Evolutionary conservation across 371 early-diverging fungal genomes (phyloP).

Genomic region (Smittium culicis): DNA sequence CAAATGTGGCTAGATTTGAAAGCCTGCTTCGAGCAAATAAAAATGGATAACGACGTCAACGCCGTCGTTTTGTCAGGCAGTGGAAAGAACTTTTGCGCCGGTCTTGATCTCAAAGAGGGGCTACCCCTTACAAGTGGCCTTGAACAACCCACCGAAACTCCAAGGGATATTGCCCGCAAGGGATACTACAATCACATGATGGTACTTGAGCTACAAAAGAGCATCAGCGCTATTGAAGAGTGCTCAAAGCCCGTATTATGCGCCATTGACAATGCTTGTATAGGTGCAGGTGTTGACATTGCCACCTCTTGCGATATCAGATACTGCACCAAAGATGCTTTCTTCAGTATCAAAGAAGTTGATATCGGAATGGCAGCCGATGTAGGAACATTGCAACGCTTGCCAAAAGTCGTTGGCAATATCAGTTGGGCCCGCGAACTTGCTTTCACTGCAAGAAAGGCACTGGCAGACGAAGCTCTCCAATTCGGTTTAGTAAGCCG

Average conservation of each 20-base stretch:
- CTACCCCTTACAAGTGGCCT: background rate
- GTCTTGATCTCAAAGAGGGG: constrained; percentile 61
- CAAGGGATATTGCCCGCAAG: constrained; percentile 38
- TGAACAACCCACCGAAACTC: constrained; percentile 2
- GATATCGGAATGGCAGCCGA: constrained; percentile 84
- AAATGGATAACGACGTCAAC: constrained; percentile 46
- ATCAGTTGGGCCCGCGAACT: constrained; percentile 78
- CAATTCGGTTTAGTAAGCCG: constrained; percentile 63
- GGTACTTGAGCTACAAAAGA: constrained; percentile 44
- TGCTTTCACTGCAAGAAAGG: constrained; percentile 66
- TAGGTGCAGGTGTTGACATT: constrained; percentile 83
- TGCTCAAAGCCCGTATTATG: constrained; percentile 82
- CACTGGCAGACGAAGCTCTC: constrained; percentile 65
- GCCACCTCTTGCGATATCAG: constrained; percentile 87
- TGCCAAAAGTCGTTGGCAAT: constrained; percentile 88
- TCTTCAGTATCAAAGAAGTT: constrained; percentile 80
- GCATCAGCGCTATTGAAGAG: constrained; percentile 58
- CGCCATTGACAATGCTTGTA: constrained; percentile 72
- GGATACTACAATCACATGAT: constrained; percentile 34
- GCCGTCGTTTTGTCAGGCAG: constrained; percentile 57
- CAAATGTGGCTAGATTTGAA: constrained; percentile 43
- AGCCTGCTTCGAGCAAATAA: constrained; percentile 40
- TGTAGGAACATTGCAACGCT: constrained; percentile 79
- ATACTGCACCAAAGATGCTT: constrained; percentile 58
- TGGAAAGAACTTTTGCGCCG: constrained; percentile 72